Conservation (phyloP, 371 early-diverging fungal genomes). For the Apophysomyces variabilis region DNA sequence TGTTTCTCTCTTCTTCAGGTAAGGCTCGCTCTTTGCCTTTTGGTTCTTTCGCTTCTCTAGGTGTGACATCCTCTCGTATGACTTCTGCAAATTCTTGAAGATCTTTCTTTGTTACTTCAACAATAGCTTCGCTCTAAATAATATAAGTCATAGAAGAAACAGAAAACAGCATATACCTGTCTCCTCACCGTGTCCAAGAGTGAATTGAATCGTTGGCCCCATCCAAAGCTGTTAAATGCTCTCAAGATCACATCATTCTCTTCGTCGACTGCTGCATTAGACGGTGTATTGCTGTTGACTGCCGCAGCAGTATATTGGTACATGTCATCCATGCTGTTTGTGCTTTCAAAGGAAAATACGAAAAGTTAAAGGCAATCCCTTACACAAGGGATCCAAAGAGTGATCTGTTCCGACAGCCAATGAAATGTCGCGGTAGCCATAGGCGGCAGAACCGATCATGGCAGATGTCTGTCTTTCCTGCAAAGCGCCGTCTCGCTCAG, state of each 20-base stretch:
- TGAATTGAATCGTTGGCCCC: slow-evolving; percentile 42
- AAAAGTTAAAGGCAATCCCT: not conserved
- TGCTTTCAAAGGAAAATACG: not conserved
- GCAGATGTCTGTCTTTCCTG: no score
- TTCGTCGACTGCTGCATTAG: slow-evolving; percentile 23
- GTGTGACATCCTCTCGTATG: slow-evolving; percentile 42
- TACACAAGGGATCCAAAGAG: no score
- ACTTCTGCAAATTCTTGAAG: slow-evolving; percentile 52
- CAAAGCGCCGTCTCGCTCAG: no score
- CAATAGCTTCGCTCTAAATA: slow-evolving; percentile 47
- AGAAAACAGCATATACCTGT: slow-evolving; percentile 31
- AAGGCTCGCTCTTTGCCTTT: slow-evolving; percentile 6
- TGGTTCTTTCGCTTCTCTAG: slow-evolving; percentile 16
- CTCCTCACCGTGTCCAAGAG: slow-evolving; percentile 50
- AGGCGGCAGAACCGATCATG: no score
- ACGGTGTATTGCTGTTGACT: slow-evolving; percentile 31
- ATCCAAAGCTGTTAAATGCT: slow-evolving; percentile 50
- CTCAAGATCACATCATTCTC: slow-evolving; percentile 48
- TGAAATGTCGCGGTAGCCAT: not conserved
- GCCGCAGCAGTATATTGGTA: slow-evolving; percentile 46
- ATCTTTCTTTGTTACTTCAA: slow-evolving; percentile 51
- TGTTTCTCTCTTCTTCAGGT: slow-evolving; percentile 1
- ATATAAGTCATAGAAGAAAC: not conserved
- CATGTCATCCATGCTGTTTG: slow-evolving; percentile 40
- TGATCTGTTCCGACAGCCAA: not conserved